phyloP scores from a whole-genome alignment of 1,284 basidiomycete genomes.

The Stygiomarasmius scandens region DNA sequence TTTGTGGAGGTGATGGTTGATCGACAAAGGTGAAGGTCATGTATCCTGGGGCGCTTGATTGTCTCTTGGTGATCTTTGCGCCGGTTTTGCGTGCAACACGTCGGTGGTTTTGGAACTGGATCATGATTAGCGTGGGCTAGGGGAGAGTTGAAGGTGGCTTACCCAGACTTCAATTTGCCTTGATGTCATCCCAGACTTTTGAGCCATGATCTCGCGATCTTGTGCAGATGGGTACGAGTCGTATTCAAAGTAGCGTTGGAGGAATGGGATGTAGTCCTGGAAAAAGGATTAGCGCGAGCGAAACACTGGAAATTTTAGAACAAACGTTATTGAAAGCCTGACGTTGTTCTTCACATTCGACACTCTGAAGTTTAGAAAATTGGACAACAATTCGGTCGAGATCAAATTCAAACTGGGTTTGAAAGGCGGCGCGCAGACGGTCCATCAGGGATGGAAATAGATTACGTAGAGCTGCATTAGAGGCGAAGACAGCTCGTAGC shows the following conservation, averaged over 20 bases:
- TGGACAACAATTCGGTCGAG: neutral
- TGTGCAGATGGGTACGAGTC: constrained; percentile 52
- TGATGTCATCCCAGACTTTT: constrained; percentile 47
- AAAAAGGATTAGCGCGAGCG: neutral
- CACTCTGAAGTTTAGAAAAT: neutral
- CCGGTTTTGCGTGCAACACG: neutral
- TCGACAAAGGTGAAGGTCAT: neutral
- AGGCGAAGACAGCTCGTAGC: neutral
- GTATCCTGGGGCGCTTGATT: neutral
- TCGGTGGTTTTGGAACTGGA: constrained; percentile 21
- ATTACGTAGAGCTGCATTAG: neutral
- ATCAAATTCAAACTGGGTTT: constrained; percentile 4
- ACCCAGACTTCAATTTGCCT: constrained; percentile 67
- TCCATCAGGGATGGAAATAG: neutral
- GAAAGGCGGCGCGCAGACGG: neutral
- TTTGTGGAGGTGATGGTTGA: neutral
- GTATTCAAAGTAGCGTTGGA: constrained; percentile 52
- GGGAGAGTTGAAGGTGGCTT: neutral
- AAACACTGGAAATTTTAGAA: neutral
- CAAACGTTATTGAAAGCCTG: constrained; percentile 9
- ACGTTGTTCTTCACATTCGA: neutral
- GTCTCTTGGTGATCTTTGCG: neutral
- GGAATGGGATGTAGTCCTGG: constrained; percentile 48
- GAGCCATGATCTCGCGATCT: constrained; percentile 47
- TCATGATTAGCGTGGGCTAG: neutral